Evolutionary conservation across 768 basidiomycete species (phyloP).

Genomic region (Agrocybe pediades): DNA sequence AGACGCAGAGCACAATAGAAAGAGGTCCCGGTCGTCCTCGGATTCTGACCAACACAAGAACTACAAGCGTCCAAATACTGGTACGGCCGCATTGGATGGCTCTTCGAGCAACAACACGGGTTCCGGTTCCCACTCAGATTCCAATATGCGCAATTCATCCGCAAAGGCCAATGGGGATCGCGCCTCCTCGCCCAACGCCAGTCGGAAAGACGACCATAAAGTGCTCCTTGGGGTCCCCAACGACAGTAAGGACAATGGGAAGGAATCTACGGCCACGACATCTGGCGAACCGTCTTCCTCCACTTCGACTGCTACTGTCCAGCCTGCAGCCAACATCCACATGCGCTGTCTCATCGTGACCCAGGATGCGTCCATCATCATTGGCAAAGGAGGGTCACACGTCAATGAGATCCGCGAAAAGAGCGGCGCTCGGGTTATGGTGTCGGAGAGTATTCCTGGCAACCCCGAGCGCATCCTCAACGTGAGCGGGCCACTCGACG

Average conservation of each 20-base stretch:
- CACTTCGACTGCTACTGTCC: conserved; percentile 37
- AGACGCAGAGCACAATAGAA: conserved; percentile 84
- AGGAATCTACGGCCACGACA: conserved; percentile 49
- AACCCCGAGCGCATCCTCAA: conserved; percentile 99
- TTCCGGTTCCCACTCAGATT: conserved; percentile 51
- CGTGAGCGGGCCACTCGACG: conserved; percentile 94
- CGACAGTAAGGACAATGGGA: conserved; percentile 35
- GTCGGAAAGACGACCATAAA: conserved; percentile 39
- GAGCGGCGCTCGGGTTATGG: conserved; percentile 93
- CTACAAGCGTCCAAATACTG: conserved; percentile 84
- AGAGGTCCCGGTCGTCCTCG: conserved; percentile 85
- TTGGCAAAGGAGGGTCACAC: conserved; percentile 93
- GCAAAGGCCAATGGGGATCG: conserved; percentile 36
- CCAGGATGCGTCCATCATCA: conserved; percentile 99
- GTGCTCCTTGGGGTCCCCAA: conserved; percentile 24
- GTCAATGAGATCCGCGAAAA: conserved; percentile 99
- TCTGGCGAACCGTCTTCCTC: conserved; percentile 50
- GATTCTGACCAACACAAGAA: conserved; percentile 79
- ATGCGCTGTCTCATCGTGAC: conserved; percentile 99
- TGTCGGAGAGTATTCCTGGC: conserved; percentile 97
- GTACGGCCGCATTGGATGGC: conserved; percentile 69
- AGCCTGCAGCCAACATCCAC: conserved; percentile 85
- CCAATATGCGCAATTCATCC: conserved; percentile 66
- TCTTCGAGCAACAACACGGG: conserved; percentile 50
- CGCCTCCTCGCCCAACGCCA: conserved; percentile 44